These are phyloP conservation scores for Butyriboletus loyo DNA, from an alignment of 768 basidiomycete genomes.

Conservation along the genomic window DNA sequence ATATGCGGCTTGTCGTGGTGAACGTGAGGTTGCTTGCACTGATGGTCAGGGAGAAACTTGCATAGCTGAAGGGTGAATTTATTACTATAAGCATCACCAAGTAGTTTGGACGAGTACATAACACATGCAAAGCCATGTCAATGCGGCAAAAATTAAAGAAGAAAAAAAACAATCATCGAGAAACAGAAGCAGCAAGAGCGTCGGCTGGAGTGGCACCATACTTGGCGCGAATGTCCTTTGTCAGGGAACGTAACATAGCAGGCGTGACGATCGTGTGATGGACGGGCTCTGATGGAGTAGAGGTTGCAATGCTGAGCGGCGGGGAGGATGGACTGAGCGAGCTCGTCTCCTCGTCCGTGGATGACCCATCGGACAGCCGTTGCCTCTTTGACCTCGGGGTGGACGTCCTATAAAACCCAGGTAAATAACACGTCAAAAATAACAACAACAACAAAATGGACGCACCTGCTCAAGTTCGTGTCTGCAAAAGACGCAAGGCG, in stretches of 20 bases:
- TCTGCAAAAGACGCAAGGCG: constrained; percentile 45
- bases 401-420: constrained; percentile 19
- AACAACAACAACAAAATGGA: neutral
- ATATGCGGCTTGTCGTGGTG: neutral
- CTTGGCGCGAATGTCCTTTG: constrained; percentile 30
- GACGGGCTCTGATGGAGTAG: constrained; percentile 35
- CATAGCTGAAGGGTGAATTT: neutral
- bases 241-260: constrained; percentile 54
- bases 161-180: constrained; percentile 4
- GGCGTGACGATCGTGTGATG: constrained; percentile 46
- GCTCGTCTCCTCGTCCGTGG: constrained; percentile 31
- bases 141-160: neutral
- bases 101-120: constrained; percentile 4
- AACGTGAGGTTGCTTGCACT: neutral
- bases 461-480: constrained; percentile 40
- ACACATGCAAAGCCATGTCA: neutral
- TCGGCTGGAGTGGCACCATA: constrained; percentile 19
- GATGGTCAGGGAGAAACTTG: constrained; percentile 6
- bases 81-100: constrained; percentile 14
- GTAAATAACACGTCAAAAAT: neutral
- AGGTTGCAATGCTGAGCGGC: constrained; percentile 47
- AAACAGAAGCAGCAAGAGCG: constrained; percentile 1
- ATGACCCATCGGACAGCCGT: constrained; percentile 37
- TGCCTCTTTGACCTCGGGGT: constrained; percentile 39
- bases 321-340: constrained; percentile 32